These are phyloP conservation scores for Fusarium sacchari DNA, from an alignment of 2,329 filamentous ascomycete genomes.

Conservation along the genomic window DNA sequence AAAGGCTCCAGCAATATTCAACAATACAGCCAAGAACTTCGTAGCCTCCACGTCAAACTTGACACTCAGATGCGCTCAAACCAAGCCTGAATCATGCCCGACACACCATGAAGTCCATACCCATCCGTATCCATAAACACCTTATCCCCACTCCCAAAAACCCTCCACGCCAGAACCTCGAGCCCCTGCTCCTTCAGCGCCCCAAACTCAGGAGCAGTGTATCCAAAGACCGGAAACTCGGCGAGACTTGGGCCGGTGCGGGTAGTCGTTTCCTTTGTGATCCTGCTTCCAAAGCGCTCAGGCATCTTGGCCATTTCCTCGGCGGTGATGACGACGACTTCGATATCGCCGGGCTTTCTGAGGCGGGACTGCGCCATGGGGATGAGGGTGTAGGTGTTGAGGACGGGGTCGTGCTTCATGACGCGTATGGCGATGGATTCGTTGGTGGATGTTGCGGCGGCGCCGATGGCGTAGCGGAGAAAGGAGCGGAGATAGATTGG, in stretches of 20 bases:
- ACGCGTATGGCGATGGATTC: not conserved
- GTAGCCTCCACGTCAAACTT: accelerated
- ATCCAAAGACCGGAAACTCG: not conserved
- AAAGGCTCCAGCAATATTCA: accelerated
- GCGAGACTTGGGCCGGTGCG: not conserved
- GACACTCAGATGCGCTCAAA: not conserved
- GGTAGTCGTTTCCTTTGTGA: accelerated
- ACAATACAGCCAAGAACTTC: not conserved
- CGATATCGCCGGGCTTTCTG: not conserved
- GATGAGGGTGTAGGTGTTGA: not conserved
- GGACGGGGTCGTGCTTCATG: not conserved
- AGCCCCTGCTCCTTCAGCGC: accelerated
- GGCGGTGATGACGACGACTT: not conserved
- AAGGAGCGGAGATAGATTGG: not conserved
- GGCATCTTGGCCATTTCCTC: not conserved
- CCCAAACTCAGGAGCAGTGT: not conserved
- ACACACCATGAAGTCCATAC: not conserved
- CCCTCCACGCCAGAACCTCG: not conserved
- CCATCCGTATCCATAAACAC: not conserved
- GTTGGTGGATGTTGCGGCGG: not conserved
- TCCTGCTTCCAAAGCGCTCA: not conserved
- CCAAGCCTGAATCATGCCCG: not conserved
- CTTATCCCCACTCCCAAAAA: not conserved
- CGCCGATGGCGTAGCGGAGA: not conserved
- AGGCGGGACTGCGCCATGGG: accelerated